Conservation (phyloP, 495 filamentous ascomycete species). For the Xylaria palmicola region DNA sequence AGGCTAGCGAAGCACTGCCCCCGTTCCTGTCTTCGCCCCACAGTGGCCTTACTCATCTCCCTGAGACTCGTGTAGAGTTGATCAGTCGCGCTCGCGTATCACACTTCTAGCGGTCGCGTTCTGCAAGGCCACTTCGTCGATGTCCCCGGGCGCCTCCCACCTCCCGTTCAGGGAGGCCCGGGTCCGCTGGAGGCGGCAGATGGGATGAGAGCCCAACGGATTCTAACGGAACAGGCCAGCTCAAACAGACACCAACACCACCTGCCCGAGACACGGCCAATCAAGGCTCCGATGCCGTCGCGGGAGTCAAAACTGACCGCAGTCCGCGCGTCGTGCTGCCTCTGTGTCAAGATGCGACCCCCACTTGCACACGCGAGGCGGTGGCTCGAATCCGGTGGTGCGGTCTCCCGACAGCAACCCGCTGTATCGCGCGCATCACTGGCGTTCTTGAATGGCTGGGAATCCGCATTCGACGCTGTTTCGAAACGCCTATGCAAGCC, state of each 20-base stretch:
- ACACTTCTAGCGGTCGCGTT: background rate
- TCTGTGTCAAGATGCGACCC: background rate
- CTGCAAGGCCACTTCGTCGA: background rate
- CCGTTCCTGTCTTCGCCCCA: background rate
- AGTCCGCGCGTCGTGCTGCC: background rate
- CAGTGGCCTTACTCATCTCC: background rate
- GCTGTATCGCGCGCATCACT: background rate
- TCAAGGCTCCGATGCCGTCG: background rate
- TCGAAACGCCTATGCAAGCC: background rate
- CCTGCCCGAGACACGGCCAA: background rate
- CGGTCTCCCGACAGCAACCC: background rate
- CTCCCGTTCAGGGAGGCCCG: background rate
- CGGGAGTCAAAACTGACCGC: background rate
- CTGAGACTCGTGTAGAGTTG: background rate
- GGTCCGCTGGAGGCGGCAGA: background rate
- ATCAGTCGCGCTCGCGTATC: background rate
- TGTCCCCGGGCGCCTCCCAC: background rate
- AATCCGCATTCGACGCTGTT: conserved; percentile 5
- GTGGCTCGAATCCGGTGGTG: background rate
- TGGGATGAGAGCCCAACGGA: background rate
- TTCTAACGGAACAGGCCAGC: background rate
- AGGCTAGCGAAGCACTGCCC: background rate
- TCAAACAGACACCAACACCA: background rate
- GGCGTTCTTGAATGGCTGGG: background rate
- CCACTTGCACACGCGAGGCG: background rate